These are phyloP conservation scores for Septoria petroselini DNA, from an alignment of 2,329 filamentous ascomycete species.

Conservation along the genomic window DNA sequence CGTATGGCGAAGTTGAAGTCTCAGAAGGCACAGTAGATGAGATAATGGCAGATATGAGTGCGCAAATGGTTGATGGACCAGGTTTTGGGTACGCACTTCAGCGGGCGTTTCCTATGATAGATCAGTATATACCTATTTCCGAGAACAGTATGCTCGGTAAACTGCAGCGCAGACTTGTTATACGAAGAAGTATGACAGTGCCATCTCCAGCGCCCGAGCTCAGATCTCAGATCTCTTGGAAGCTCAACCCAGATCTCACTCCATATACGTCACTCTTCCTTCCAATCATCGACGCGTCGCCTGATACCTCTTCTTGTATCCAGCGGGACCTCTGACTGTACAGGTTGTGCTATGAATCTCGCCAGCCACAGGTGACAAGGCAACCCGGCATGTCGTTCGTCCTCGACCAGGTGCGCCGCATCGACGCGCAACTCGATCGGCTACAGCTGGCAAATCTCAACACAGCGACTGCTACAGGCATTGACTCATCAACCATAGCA, in stretches of 20 bases:
- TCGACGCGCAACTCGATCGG: constrained; percentile 58
- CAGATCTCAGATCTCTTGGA: neutral
- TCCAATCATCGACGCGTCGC: neutral
- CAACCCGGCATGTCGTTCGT: constrained; percentile 38
- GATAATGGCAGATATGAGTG: neutral
- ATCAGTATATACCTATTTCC: constrained; percentile 1
- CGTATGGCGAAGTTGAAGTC: constrained; percentile 69
- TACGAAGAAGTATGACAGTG: neutral
- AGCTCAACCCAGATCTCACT: neutral
- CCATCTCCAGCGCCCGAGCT: neutral
- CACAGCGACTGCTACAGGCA: constrained; percentile 16
- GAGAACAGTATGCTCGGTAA: constrained; percentile 1
- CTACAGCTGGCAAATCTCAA: constrained; percentile 48
- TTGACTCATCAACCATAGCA: constrained; percentile 10
- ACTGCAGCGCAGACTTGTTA: neutral
- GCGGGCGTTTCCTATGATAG: too few relatives aligned
- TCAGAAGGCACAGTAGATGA: constrained; percentile 40
- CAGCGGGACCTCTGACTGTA: neutral
- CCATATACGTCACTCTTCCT: neutral
- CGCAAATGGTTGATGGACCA: neutral
- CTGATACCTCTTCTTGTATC: too few relatives aligned
- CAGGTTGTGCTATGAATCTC: neutral
- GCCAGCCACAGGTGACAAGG: neutral
- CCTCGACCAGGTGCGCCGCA: constrained; percentile 51
- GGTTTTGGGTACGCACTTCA: constrained; percentile 17